These are phyloP conservation scores for Sporisorium reilianum DNA, from an alignment of 1,284 basidiomycete species.

Conservation along the genomic window DNA sequence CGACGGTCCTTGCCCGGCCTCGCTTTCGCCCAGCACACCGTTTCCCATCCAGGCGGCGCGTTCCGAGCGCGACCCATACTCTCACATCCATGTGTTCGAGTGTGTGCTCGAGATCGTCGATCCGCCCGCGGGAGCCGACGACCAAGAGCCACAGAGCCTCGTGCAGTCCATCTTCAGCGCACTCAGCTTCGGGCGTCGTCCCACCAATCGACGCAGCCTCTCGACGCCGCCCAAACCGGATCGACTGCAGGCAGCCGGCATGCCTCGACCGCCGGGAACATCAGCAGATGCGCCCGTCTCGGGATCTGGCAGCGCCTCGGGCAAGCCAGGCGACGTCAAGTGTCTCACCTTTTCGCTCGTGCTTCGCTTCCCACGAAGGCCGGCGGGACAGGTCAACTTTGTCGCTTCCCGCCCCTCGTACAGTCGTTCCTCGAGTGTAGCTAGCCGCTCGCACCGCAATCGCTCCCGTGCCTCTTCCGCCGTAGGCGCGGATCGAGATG, in stretches of 20 bases:
- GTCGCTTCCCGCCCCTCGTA: constrained; percentile 32
- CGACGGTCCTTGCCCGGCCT: constrained; percentile 12
- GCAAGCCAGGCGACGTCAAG: constrained; percentile 51
- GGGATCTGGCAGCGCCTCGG: constrained; percentile 37
- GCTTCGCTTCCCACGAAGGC: constrained; percentile 52
- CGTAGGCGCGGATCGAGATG: constrained; percentile 21
- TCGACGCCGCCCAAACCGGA: constrained; percentile 53
- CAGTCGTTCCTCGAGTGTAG: constrained; percentile 43
- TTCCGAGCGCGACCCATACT: constrained; percentile 51
- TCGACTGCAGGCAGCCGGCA: constrained; percentile 23
- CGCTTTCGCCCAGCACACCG: constrained; percentile 52
- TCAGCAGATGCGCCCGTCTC: constrained; percentile 47
- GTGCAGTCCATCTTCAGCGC: constrained; percentile 66
- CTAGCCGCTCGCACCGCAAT: constrained; percentile 20
- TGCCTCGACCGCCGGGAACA: constrained; percentile 43
- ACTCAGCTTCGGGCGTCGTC: constrained; percentile 53
- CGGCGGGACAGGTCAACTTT: constrained; percentile 33
- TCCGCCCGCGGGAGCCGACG: constrained; percentile 21
- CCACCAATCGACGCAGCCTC: constrained; percentile 44
- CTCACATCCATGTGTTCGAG: constrained; percentile 64
- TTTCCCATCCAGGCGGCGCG: constrained; percentile 43
- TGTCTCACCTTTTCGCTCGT: constrained; percentile 61
- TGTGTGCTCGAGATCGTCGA: constrained; percentile 63
- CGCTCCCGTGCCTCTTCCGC: constrained; percentile 45
- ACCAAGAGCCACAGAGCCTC: constrained; percentile 42